Conservation (phyloP, 2,329 filamentous ascomycete genomes). For the Epichloe coenophiala region DNA sequence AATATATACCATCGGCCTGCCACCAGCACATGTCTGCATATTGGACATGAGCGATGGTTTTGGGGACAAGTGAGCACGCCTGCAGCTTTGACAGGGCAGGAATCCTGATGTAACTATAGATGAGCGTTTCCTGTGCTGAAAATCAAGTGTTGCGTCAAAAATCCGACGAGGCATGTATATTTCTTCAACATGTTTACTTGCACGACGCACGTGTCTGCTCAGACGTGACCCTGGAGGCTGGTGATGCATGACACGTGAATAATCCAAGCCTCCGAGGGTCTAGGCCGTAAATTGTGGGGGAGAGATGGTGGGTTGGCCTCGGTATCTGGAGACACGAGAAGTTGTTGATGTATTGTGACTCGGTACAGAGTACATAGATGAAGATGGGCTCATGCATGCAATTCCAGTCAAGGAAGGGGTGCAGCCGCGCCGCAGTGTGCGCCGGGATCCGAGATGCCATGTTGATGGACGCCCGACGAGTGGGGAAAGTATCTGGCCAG, state of each 20-base stretch:
- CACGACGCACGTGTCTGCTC: neutral
- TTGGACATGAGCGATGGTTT: neutral
- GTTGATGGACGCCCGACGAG: no score
- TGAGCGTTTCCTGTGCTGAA: neutral
- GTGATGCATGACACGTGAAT: neutral
- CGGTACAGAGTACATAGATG: no score
- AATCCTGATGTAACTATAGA: neutral
- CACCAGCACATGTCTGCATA: neutral
- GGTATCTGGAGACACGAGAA: no score
- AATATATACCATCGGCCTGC: neutral
- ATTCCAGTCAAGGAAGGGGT: no score
- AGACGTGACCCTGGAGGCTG: no score
- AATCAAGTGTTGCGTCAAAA: neutral
- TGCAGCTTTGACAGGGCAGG: neutral
- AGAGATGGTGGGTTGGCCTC: no score
- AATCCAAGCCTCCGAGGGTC: neutral
- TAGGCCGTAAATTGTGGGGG: neutral
- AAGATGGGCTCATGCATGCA: no score
- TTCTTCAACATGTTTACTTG: neutral
- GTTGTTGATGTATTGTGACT: no score
- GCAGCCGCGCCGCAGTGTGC: no score
- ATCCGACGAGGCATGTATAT: neutral
- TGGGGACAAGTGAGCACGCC: neutral
- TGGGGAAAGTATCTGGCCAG: no score
- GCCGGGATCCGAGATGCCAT: no score